Evolutionary conservation across 306 rosid genomes (phyloP).

Genomic region (Biancaea sappan): DNA sequence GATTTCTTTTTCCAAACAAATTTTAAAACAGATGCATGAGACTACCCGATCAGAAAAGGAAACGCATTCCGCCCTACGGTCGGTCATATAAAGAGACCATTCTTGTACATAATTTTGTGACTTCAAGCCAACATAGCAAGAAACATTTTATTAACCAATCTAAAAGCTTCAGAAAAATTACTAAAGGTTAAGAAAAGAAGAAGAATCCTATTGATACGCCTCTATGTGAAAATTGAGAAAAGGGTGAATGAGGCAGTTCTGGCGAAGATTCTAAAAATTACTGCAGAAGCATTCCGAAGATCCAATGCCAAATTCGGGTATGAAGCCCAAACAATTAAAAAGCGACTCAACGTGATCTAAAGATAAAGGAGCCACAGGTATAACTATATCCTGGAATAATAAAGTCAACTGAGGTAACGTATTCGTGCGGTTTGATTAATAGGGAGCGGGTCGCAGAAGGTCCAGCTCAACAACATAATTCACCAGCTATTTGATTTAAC

Average conservation of each 20-base stretch:
- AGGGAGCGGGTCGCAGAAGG: neutral
- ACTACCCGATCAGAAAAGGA: neutral
- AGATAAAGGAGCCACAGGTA: neutral
- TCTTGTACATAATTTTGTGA: neutral
- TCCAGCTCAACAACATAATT: neutral
- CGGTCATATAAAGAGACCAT: neutral
- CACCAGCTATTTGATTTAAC: conserved; percentile 13
- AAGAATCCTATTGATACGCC: conserved; percentile 3
- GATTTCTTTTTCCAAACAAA: neutral
- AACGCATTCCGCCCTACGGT: neutral
- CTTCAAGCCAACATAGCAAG: neutral
- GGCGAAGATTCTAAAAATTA: conserved; percentile 29
- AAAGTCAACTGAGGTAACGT: neutral
- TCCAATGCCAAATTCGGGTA: conserved; percentile 2
- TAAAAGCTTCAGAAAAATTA: neutral
- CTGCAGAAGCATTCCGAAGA: conserved; percentile 25
- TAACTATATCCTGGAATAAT: neutral
- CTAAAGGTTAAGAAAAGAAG: neutral
- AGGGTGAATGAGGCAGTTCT: conserved; percentile 2
- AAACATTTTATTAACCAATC: neutral
- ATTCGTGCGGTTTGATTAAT: conserved; percentile 11
- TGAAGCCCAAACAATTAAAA: conserved; percentile 7
- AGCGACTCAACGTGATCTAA: conserved; percentile 19
- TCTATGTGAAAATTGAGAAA: conserved; percentile 14
- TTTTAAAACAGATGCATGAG: conserved; percentile 34